Conservation (phyloP, 2,329 filamentous ascomycete species). For the Aspergillus eucalypticola region DNA sequence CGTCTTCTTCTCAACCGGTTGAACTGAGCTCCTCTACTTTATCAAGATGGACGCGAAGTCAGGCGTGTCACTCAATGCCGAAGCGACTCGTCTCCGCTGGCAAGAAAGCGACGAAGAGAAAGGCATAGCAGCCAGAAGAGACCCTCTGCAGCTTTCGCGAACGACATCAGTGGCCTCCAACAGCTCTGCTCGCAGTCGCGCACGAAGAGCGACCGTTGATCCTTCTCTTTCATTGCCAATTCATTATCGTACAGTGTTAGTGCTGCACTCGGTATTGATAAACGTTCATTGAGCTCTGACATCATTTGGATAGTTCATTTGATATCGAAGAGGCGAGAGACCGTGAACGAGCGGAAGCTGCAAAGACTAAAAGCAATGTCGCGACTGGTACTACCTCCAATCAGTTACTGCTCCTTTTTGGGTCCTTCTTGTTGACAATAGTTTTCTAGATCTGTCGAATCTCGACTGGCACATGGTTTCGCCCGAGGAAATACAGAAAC, state of each 20-base stretch:
- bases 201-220: conserved; percentile 21
- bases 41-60: background rate
- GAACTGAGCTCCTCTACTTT: background rate
- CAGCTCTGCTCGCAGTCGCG: conserved; percentile 15
- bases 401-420: background rate
- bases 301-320: conserved; percentile 45
- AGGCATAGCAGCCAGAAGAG: conserved; percentile 1
- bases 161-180: conserved; percentile 9
- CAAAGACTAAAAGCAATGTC: conserved; percentile 48
- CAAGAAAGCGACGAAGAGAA: conserved; percentile 17
- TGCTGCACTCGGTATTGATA: background rate
- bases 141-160: background rate
- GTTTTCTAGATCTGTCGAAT: conserved; percentile 53
- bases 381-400: conserved; percentile 45
- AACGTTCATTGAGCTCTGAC: background rate
- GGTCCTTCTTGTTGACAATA: background rate
- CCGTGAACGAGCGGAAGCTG: conserved; percentile 44
- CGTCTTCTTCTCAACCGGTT: background rate
- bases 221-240: conserved; percentile 31
- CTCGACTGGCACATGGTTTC: conserved; percentile 66
- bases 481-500: conserved; percentile 58
- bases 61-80: background rate
- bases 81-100: conserved; percentile 15
- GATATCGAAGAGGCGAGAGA: conserved; percentile 59
- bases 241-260: conserved; percentile 34